Evolutionary conservation across 441 rosid species (phyloP).

Genomic region (Erodium moschatum): DNA sequence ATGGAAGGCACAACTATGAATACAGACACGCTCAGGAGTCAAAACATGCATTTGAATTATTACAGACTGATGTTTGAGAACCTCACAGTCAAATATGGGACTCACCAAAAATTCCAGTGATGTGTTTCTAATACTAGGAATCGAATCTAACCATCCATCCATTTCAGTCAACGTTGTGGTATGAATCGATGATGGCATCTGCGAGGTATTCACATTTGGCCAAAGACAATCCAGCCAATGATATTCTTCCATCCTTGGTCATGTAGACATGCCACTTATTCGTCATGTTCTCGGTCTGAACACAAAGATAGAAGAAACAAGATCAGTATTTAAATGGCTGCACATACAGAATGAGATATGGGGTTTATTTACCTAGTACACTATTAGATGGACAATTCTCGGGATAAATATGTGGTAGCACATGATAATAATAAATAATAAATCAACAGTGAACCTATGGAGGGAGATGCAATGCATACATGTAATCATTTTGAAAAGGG

Average conservation of each 20-base stretch:
- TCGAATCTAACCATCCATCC: neutral
- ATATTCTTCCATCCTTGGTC: slow-evolving; percentile 94
- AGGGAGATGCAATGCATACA: too few relatives aligned
- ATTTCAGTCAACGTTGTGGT: slow-evolving; percentile 33
- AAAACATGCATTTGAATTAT: neutral
- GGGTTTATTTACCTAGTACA: too few relatives aligned
- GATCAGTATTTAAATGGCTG: neutral
- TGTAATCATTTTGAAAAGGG: too few relatives aligned
- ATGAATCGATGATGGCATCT: slow-evolving; percentile 73
- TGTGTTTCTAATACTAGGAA: neutral
- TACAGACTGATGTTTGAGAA: neutral
- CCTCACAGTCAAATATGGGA: neutral
- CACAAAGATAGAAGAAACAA: neutral
- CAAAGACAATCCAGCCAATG: slow-evolving; percentile 72
- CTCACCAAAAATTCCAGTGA: neutral
- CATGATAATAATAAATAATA: too few relatives aligned
- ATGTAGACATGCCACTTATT: slow-evolving; percentile 87
- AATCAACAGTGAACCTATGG: too few relatives aligned
- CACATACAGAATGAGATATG: too few relatives aligned
- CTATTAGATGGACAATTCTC: too few relatives aligned
- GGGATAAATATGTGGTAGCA: too few relatives aligned
- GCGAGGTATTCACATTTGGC: slow-evolving; percentile 91
- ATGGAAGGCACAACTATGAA: neutral
- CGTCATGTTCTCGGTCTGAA: slow-evolving; percentile 84
- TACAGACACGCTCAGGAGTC: neutral